Evolutionary conservation across 371 early-diverging fungal species (phyloP), one percentile per base, ranked within the genome.

Genomic region (Syncephalis plumigaleata): DNA sequence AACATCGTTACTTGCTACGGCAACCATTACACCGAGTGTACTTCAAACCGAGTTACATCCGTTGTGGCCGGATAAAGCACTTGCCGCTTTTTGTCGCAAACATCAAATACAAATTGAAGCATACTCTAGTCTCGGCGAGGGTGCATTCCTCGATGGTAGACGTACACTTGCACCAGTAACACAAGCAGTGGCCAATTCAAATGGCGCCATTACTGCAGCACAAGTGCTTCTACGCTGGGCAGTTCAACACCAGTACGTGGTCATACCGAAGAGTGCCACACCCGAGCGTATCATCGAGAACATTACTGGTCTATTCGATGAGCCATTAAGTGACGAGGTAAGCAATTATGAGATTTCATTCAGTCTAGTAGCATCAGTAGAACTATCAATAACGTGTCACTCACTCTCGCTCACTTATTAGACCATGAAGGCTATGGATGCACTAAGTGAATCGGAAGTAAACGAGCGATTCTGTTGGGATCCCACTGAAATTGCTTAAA

Each of bases 121-220:
- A 0, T 98, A 96, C 57, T 87, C 90, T 2, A 80, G 84, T 51
- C 66, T 96, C 2, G 98, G 97, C 0, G 88, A 90, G 61, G 85
- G 87, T 0, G 39, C 39, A 31, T 37, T 57, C 17, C 26, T 57
- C 11, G 46, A 54, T 54, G 47, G 54, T 23, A 50, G 27, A 11
- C 36, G 5, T 11, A 36, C 26, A 24, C 46, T 16, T 25, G 16
- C 25, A 7, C 7, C 31, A 31, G 44, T 36, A 11, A 20, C 50
- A 11, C 24, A 46, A 42, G 24, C 38, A 27, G 61, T 69, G 25
- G 67, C 3, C 49, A 55, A 18, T 55, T 56, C 21, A 61, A 68
- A 48, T 52, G 56, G 7, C 62, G 59, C 36, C 57, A 61, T 9
- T 11, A 31, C 31, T 4, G 49, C 55, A 8, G 67, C 68, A n/a